These are phyloP conservation scores for Aspergillus fumigatus DNA, from an alignment of 2,329 filamentous ascomycete genomes.

Conservation along the genomic window DNA sequence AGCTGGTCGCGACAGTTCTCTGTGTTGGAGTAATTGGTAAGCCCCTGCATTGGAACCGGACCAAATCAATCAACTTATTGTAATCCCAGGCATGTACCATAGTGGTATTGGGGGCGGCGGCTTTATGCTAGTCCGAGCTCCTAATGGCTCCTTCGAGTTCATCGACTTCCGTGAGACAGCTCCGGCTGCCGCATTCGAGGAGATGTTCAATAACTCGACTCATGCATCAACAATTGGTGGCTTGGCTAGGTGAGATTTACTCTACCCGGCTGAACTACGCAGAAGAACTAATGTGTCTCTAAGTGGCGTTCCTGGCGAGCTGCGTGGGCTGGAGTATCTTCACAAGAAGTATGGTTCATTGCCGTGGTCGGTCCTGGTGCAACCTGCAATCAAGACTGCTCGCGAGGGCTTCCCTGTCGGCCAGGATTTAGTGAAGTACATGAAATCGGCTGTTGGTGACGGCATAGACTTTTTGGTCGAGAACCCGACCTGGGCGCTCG, in stretches of 20 bases:
- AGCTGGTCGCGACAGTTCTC: conserved; percentile 67
- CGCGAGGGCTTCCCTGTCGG: conserved; percentile 69
- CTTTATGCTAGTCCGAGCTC: conserved; percentile 74
- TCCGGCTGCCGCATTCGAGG: conserved; percentile 70
- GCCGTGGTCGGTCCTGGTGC: conserved; percentile 67
- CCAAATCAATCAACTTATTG: not conserved
- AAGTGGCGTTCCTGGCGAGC: conserved; percentile 54
- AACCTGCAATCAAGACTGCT: conserved; percentile 70
- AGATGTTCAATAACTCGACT: conserved; percentile 77
- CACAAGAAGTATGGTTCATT: conserved; percentile 60
- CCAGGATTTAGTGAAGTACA: conserved; percentile 70
- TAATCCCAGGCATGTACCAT: conserved; percentile 62
- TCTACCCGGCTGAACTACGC: not conserved
- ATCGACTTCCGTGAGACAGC: conserved; percentile 90
- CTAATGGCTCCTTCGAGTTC: conserved; percentile 72
- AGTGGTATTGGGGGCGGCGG: conserved; percentile 82
- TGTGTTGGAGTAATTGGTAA: conserved; percentile 67
- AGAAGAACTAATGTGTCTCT: conserved; percentile 3
- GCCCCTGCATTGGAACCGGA: conserved; percentile 7
- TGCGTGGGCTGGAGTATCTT: conserved; percentile 73
- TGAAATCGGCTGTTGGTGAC: conserved; percentile 50
- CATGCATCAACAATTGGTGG: conserved; percentile 66
- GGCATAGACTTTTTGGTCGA: conserved; percentile 64
- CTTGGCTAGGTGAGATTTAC: conserved; percentile 52
- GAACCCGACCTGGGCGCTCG: conserved; percentile 75